Evolutionary conservation across 73 alveolate species (phyloP).

Genomic region (Paramecium sexaurelia): DNA sequence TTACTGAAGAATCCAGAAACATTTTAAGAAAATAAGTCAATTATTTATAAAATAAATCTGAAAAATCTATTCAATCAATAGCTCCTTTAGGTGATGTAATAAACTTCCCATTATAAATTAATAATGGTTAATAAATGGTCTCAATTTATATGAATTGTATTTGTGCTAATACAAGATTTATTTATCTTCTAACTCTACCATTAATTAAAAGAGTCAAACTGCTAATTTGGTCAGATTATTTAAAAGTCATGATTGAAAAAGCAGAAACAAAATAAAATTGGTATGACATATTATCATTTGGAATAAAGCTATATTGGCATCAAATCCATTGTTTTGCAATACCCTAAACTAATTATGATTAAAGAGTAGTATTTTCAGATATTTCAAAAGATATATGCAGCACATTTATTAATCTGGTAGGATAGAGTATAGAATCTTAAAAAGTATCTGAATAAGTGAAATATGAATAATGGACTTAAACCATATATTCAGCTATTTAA

Average conservation of each 20-base stretch:
- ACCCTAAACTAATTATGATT: neutral
- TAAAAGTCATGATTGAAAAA: neutral
- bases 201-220: conserved; percentile 13
- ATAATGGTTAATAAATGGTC: neutral
- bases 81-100: neutral
- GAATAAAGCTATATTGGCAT: conserved; percentile 35
- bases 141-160: neutral
- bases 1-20: neutral
- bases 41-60: neutral
- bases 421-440: conserved; percentile 9
- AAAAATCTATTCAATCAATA: neutral
- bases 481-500: conserved; percentile 36
- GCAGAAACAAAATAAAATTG: conserved; percentile 27
- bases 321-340: conserved; percentile 48
- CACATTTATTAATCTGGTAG: conserved; percentile 5
- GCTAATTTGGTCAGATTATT: conserved; percentile 39
- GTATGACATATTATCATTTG: conserved; percentile 33
- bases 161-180: neutral
- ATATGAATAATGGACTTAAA: conserved; percentile 24
- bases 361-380: conserved; percentile 25
- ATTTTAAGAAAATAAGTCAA: neutral
- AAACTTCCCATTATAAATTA: neutral
- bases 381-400: conserved; percentile 39
- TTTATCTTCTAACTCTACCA: neutral
- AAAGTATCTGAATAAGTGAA: neutral